Percentiles rank a stretch among this genome's conserved stretches.
Conservation (phyloP, 768 basidiomycete species). For the Aureoboletus auriporus region DNA sequence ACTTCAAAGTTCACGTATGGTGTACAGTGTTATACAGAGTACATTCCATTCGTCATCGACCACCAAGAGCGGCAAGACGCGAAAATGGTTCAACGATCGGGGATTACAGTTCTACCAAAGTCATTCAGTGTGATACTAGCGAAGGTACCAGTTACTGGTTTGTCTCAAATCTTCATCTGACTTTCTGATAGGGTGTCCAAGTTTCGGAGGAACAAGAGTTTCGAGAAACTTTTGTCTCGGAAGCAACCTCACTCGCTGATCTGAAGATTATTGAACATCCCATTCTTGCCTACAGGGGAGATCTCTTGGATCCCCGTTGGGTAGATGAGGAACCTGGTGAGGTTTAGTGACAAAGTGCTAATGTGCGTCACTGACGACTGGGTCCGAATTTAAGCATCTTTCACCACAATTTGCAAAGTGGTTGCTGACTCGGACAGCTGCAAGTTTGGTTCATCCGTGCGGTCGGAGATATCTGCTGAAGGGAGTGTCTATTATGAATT, state of each 20-base stretch:
- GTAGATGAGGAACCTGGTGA: conserved; percentile 9
- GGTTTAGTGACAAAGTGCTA: background rate
- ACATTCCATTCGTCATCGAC: conserved; percentile 27
- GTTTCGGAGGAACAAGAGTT: conserved; percentile 3
- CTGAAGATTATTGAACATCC: background rate
- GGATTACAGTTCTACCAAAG: background rate
- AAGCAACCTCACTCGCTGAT: background rate
- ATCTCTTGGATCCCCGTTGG: conserved; percentile 3
- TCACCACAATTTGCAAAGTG: conserved; percentile 7
- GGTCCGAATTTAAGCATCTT: background rate
- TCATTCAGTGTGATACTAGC: background rate
- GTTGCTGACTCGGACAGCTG: conserved; percentile 3
- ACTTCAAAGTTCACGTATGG: conserved; percentile 24
- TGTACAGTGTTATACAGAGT: conserved; percentile 26
- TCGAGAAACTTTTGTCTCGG: conserved; percentile 2
- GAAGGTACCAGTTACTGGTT: background rate
- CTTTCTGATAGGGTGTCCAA: background rate
- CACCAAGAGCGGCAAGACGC: conserved; percentile 21
- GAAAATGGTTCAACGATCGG: background rate
- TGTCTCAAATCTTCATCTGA: background rate
- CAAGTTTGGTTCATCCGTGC: background rate
- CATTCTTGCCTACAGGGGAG: conserved; percentile 17
- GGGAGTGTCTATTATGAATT: background rate
- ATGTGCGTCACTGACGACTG: background rate
- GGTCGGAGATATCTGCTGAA: background rate